These are phyloP conservation scores for Nemania serpens DNA, from an alignment of 2,329 filamentous ascomycete species.

Conservation along the genomic window DNA sequence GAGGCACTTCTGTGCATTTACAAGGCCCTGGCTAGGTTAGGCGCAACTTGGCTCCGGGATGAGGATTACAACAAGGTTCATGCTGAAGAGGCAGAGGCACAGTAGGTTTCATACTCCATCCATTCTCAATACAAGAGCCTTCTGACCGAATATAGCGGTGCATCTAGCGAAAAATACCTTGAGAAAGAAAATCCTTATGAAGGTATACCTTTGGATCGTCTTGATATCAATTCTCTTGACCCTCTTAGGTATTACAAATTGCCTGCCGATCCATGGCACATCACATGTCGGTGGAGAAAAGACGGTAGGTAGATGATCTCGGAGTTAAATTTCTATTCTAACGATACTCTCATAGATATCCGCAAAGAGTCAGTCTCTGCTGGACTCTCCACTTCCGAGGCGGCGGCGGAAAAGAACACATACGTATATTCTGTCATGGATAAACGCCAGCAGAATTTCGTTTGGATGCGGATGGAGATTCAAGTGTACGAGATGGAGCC, in stretches of 20 bases:
- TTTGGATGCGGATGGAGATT: constrained; percentile 95
- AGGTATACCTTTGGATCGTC: constrained; percentile 37
- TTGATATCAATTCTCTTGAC: constrained; percentile 50
- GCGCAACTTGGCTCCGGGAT: constrained; percentile 81
- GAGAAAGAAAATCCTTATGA: constrained; percentile 37
- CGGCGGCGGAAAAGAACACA: constrained; percentile 49
- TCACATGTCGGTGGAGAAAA: constrained; percentile 86
- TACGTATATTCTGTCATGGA: constrained; percentile 49
- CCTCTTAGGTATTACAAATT: constrained; percentile 72
- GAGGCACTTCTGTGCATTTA: constrained; percentile 96
- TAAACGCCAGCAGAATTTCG: constrained; percentile 63
- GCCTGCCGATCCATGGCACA: constrained; percentile 94
- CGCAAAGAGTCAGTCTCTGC: constrained; percentile 42
- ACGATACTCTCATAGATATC: constrained; percentile 43
- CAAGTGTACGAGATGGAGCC: constrained; percentile 94
- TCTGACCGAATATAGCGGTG: constrained; percentile 28
- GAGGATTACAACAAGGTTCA: constrained; percentile 60
- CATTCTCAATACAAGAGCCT: neutral
- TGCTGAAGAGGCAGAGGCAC: constrained; percentile 49
- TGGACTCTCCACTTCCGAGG: constrained; percentile 37
- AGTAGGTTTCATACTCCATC: constrained; percentile 38
- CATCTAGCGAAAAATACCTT: constrained; percentile 15
- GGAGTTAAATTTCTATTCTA: constrained; percentile 41
- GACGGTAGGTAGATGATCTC: constrained; percentile 63
- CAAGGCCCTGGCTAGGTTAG: constrained; percentile 84